Base-by-base conservation (phyloP, 2,329 filamentous ascomycete species). In the Annulohypoxylon truncatum region DNA sequence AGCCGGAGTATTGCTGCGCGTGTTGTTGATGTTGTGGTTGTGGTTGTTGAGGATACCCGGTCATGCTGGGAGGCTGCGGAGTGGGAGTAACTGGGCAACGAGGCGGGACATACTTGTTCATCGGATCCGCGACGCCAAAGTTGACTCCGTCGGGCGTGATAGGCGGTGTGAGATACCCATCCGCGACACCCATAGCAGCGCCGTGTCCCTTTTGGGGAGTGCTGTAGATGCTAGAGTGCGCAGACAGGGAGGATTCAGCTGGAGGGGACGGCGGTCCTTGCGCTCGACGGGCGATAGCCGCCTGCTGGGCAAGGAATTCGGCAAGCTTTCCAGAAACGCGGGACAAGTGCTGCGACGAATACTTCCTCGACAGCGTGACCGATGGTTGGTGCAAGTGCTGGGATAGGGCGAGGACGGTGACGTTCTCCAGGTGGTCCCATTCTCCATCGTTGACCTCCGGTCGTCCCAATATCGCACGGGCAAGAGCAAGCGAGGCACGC, bases 111-210 rank as follows among this genome's bases (percentile, higher is more conserved):
- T 86, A 84, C 74, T 84, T 84, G 52, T 78, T 77, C 73, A 79
- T 78, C 6, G 75, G 76, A 35, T 78, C 78, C 50, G 80, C 78
- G 51, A 80, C 79, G 28, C 78, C 81, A 56, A 89, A 89, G 71
- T 82, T 83, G 54, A 86, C 83, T 6, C 88, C 87, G 67, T 95
- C 92, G 3, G 93, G 93, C 0, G 93, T 96, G 76, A 96, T 95
- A 1, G 93, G 93, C 24, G 93, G 93, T 13, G 93, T 96, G 71
- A 94, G 86, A 79, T 94, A 94, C 62, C 92, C 93, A 71, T 93
- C 87, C 35, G 89, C 87, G 69, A 89, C 85, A 54, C 84, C 83
- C 55, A 87, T 81, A n/a, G 82, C 80, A 54, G 86, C 83, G 70
- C 89, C 89, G 65, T 90, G 88, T 52, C 86, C 87, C 82, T 95